A percentile compares a stretch with the other conserved stretches of the same genome.
These are phyloP conservation scores for Teratosphaeriaceae sp. DNA, from an alignment of 2,329 filamentous ascomycete genomes.

Conservation along the genomic window DNA sequence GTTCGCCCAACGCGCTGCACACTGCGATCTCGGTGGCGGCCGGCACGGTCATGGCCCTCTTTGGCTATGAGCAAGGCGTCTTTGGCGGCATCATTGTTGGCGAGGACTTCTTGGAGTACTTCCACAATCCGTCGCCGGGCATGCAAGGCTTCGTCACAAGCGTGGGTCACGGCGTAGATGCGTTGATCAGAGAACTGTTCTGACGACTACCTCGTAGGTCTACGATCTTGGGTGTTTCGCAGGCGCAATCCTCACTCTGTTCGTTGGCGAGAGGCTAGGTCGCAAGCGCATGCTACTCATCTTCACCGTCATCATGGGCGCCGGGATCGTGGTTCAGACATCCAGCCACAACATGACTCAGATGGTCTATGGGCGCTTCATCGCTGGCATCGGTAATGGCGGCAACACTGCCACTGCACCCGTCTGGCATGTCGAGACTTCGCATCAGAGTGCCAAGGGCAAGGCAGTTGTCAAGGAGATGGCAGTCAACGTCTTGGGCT, in stretches of 20 bases:
- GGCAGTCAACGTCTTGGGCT: conserved; percentile 43
- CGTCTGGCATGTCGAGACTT: conserved; percentile 45
- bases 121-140: conserved; percentile 9
- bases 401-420: conserved; percentile 46
- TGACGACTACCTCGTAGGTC: no score
- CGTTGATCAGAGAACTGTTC: no score
- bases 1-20: conserved; percentile 13
- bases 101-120: conserved; percentile 12
- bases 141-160: conserved; percentile 10
- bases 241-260: conserved; percentile 47
- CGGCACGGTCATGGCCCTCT: conserved; percentile 21
- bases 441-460: conserved; percentile 42
- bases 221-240: conserved; percentile 49
- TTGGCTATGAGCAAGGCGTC: conserved; percentile 23
- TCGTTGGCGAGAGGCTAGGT: conserved; percentile 42
- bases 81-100: conserved; percentile 14
- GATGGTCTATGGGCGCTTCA: conserved; percentile 43
- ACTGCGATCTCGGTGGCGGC: conserved; percentile 21
- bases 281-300: conserved; percentile 43
- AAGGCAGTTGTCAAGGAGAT: conserved; percentile 47
- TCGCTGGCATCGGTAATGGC: conserved; percentile 46
- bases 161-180: no score
- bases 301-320: conserved; percentile 43
- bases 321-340: conserved; percentile 36
- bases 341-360: conserved; percentile 29